Conservation (phyloP, 768 basidiomycete genomes). For the Dacryopinax primogenitus region DNA sequence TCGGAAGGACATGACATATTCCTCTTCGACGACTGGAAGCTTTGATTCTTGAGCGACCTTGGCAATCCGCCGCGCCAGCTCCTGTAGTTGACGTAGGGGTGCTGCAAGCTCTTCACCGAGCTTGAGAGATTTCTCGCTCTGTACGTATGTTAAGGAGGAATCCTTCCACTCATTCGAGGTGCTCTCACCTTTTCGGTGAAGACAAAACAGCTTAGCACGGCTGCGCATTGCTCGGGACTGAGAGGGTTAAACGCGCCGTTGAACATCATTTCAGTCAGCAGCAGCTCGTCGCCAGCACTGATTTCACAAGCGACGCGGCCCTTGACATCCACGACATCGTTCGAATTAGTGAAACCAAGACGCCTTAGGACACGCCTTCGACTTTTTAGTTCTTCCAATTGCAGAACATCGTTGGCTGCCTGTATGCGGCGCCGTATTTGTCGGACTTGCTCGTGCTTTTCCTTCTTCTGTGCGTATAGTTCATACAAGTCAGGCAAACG, state of each 20-base stretch:
- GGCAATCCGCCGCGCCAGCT: conserved; percentile 89
- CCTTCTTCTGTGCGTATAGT: conserved; percentile 63
- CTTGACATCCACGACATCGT: conserved; percentile 96
- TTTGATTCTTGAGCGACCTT: conserved; percentile 92
- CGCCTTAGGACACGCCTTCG: conserved; percentile 88
- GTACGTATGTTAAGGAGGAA: not conserved
- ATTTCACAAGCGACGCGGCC: conserved; percentile 98
- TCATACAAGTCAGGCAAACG: conserved; percentile 71
- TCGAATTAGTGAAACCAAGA: conserved; percentile 73
- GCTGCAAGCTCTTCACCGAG: conserved; percentile 88
- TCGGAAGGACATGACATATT: conserved; percentile 94
- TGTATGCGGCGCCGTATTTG: conserved; percentile 74
- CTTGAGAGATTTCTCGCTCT: conserved; percentile 78
- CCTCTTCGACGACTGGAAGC: conserved; percentile 75
- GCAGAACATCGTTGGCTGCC: conserved; percentile 80
- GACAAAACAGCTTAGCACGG: conserved; percentile 92
- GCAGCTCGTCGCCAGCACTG: conserved; percentile 87
- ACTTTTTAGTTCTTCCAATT: conserved; percentile 91
- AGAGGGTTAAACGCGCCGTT: conserved; percentile 90
- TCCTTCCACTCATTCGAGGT: not conserved
- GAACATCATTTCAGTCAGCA: conserved; percentile 94
- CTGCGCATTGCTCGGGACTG: conserved; percentile 82
- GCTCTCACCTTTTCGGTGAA: conserved; percentile 79
- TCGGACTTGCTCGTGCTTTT: conserved; percentile 54
- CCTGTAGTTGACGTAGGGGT: conserved; percentile 89